phyloP scores from a whole-genome alignment of 345 rosid genomes.

The Pugionium cornutum region DNA sequence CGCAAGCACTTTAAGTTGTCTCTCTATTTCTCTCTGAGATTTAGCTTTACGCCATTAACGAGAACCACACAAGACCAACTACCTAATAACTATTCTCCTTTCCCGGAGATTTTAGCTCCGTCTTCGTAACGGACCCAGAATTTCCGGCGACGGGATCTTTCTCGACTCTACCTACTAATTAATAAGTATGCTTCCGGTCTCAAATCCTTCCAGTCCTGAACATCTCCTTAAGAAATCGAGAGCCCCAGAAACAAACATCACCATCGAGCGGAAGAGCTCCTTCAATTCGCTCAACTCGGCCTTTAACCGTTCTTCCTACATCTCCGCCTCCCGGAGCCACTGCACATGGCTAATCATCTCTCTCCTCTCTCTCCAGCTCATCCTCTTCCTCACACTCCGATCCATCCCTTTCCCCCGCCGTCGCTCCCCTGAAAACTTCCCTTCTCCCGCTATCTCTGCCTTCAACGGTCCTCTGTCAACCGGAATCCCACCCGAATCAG shows the following conservation, averaged over 20 bases:
- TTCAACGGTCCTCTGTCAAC: constrained; percentile 3
- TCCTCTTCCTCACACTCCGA: constrained; percentile 58
- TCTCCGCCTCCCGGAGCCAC: constrained; percentile 44
- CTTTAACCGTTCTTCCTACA: constrained; percentile 39
- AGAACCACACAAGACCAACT: constrained; percentile 32
- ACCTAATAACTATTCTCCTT: background rate
- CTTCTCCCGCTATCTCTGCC: constrained; percentile 30
- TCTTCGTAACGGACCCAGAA: constrained; percentile 25
- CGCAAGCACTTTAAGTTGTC: constrained; percentile 24
- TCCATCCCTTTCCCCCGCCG: constrained; percentile 48
- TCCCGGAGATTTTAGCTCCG: constrained; percentile 20
- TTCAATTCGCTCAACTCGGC: constrained; percentile 40
- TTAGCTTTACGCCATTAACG: constrained; percentile 32
- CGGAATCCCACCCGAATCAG: constrained; percentile 3
- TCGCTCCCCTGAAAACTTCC: constrained; percentile 35
- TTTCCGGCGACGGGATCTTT: constrained; percentile 38
- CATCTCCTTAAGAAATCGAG: constrained; percentile 43
- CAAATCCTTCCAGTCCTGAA: constrained; percentile 51
- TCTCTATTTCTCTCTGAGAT: constrained; percentile 24
- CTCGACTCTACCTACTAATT: background rate
- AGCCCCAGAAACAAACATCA: constrained; percentile 28
- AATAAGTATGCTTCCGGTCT: constrained; percentile 52
- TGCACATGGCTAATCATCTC: constrained; percentile 64
- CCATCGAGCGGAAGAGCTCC: constrained; percentile 48
- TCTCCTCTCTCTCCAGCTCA: constrained; percentile 61